Conservation (phyloP, 2,329 filamentous ascomycete species). For the Diaporthe ampelina region DNA sequence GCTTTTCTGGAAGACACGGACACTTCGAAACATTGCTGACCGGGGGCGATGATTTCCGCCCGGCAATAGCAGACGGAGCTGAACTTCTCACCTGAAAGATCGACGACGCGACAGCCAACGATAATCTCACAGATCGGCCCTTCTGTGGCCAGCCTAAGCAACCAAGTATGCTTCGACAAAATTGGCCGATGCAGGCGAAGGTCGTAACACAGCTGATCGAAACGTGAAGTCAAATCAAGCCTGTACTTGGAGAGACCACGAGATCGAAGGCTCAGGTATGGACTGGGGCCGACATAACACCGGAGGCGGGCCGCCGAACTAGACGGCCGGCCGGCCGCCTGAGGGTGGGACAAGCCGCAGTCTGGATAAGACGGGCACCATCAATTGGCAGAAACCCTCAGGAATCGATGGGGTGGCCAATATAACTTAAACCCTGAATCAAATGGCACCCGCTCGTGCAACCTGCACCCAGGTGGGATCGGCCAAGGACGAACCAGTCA, state of each 20-base stretch:
- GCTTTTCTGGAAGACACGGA: not conserved
- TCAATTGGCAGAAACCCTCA: not conserved
- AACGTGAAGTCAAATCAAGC: not conserved
- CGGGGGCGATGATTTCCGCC: not conserved
- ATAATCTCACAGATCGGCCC: not conserved
- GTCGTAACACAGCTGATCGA: not conserved
- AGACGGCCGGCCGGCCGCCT: not conserved
- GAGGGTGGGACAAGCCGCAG: conserved; percentile 12
- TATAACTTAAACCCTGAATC: conserved; percentile 30
- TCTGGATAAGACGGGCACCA: not conserved
- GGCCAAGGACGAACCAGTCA: conserved; percentile 29
- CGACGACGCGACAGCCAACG: not conserved
- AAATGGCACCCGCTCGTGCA: conserved; percentile 24
- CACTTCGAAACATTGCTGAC: not conserved
- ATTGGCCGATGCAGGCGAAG: not conserved
- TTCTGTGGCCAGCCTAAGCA: not conserved
- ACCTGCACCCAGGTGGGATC: conserved; percentile 28
- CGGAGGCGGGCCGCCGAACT: conserved; percentile 13
- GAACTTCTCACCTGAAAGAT: not conserved
- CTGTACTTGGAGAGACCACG: not conserved
- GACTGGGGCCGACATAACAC: conserved; percentile 11
- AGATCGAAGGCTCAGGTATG: conserved; percentile 3
- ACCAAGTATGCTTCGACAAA: not conserved
- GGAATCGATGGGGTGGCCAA: not conserved
- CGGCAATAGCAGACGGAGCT: not conserved